Percentiles rank a stretch among this genome's conserved stretches.
phyloP scores from a whole-genome alignment of 1,284 basidiomycete genomes.

The Malassezia equina region DNA sequence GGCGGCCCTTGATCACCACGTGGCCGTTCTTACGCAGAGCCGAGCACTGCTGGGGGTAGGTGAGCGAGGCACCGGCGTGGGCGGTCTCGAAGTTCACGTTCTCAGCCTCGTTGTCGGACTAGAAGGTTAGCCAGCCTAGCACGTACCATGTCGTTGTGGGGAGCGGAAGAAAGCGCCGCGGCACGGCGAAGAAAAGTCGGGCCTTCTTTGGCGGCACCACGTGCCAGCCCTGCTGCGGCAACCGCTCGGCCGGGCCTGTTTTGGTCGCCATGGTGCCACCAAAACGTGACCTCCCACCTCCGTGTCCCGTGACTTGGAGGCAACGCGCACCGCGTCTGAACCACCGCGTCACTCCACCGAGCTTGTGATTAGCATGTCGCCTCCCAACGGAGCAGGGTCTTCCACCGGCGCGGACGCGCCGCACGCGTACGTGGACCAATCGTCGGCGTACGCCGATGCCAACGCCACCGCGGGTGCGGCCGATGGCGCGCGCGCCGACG shows the following conservation, averaged over 20 bases:
- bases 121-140: background rate
- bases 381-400: constrained; percentile 8
- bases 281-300: constrained; percentile 18
- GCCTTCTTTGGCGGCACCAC: background rate
- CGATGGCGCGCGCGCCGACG: constrained; percentile 4
- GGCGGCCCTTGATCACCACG: constrained; percentile 94
- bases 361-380: constrained; percentile 5
- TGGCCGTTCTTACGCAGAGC: constrained; percentile 82
- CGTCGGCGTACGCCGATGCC: constrained; percentile 8
- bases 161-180: background rate
- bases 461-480: background rate
- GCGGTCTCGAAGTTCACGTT: constrained; percentile 75
- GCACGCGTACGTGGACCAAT: constrained; percentile 16
- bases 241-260: constrained; percentile 9
- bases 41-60: constrained; percentile 80
- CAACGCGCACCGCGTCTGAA: constrained; percentile 15
- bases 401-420: constrained; percentile 6
- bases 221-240: constrained; percentile 8
- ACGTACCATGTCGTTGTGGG: constrained; percentile 10
- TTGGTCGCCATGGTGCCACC: constrained; percentile 4
- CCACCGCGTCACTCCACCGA: constrained; percentile 14
- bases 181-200: constrained; percentile 7
- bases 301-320: constrained; percentile 19
- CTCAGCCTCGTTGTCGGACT: constrained; percentile 70
- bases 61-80: constrained; percentile 47